Evolutionary conservation across 495 filamentous ascomycete species (phyloP), one percentile per base, ranked within the genome.

Genomic region (Xanthoparmelia taractica): DNA sequence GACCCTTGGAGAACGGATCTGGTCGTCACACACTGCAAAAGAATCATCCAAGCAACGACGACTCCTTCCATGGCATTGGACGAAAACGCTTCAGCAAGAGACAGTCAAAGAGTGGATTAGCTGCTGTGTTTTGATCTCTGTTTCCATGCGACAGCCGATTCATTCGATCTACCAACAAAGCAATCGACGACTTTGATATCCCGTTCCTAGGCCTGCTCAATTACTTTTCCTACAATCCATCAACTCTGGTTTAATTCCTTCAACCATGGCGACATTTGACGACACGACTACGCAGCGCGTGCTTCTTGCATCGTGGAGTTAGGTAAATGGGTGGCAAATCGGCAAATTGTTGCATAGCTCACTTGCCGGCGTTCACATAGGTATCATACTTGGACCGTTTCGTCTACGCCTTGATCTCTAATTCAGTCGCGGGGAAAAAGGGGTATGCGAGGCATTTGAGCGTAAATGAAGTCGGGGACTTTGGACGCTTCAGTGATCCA

Each of bases 41-140:
- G 23, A 58, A 58, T 3, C 55, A 58, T 61, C 27, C 69, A 71
- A 59, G 66, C 75, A 54, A 54, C 17, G 13, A 62, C 12, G 61
- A 67, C 5, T 76, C 76, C 18, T 63, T 63, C 29, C 50, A 54
- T 11, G 50, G 50, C n/a, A 67, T 67, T 33, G 81, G 82, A 68
- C 82, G 85, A 58, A 91, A 95, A 72, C 80, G 91, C 40, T 97
- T 97, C 74, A 93, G 89, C 73, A 90, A 90, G 71, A 80, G 92
- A 64, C 89, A 94, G 75, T 92, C 88, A 11, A 96, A 95, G 76
- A 94, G 88, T 70, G 91, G 91, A 25, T 79, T 96, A 33, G 89
- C 91, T 17, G 87, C 91, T 41, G 88, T 89, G 37, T 92, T 93
- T 69, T 93, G 73, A 82, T 12, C 15, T 20, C 7, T 23, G 34